Evolutionary conservation across 306 rosid species (phyloP), one percentile per base, ranked within the genome.

Genomic region (Casuarina glauca): DNA sequence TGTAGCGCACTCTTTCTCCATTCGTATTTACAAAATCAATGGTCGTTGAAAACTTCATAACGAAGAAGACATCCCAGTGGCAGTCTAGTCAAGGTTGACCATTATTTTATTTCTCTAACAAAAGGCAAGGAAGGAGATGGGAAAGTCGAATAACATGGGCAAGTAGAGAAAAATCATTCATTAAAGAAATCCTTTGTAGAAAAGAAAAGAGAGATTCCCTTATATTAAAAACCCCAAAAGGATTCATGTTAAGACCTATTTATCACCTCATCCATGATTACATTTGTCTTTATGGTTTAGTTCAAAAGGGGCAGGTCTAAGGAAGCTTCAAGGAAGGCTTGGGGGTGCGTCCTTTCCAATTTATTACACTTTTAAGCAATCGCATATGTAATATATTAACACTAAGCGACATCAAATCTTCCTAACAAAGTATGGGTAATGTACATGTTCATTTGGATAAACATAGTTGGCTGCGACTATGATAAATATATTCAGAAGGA

Each of bases 301-400:
- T 26, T 26, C 32, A 1, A 26, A 26, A 26, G 32, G 32, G 32
- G 32, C 32, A 26, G 32, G 32, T 26, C 32, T 26, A 26, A 26
- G 32, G 94, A 87, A 90, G 86, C 85, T 86, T 90, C 94, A 72
- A 73, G 72, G 85, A 51, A 89, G 75, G 32, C 32, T 26, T 26
- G 32, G 32, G 32, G 49, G 9, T 7, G 51, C 73, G 79, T 58
- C 74, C 36, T 10, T 49, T 32, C 4, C 20, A 62, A 38, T 11
- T 74, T 70, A 43, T 43, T 63, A 70, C 36, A 6, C 16, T 26
- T 52, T 26, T 26, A 26, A 26, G 32, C 32, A 26, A 26, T 26
- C 32, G 32, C 32, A 46, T 52, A 54, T 64, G 13, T 52, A 75
- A 9, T 39, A 39, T 46, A 46, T 11, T 6, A 8, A 2, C 50